These are phyloP conservation scores for Pseudoturritis turrita DNA, from an alignment of 345 rosid genomes.

Conservation along the genomic window DNA sequence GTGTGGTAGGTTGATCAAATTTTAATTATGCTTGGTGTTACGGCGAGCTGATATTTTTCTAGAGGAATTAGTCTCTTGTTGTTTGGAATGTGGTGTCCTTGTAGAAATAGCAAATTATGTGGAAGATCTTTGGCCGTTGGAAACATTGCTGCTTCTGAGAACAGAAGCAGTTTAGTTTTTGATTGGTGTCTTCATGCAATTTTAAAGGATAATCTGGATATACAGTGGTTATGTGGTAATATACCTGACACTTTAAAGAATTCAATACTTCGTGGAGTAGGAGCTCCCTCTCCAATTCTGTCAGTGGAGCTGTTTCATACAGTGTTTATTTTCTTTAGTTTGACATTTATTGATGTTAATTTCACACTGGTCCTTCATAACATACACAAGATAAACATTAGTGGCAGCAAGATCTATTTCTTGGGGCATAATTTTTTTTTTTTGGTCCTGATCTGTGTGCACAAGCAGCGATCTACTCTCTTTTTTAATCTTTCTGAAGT, in stretches of 20 bases:
- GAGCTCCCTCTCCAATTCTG: neutral
- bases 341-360: neutral
- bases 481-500: neutral
- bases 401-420: neutral
- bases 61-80: neutral
- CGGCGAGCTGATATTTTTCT: neutral
- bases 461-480: neutral
- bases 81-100: neutral
- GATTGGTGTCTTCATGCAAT: neutral
- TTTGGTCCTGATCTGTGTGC: neutral
- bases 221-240: neutral
- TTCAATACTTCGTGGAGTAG: neutral
- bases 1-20: constrained; percentile 58
- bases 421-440: neutral
- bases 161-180: neutral
- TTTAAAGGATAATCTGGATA: neutral
- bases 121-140: neutral
- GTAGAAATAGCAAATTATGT: neutral
- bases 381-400: neutral
- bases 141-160: neutral
- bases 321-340: neutral
- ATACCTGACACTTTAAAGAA: neutral
- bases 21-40: neutral
- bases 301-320: neutral
- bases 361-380: neutral